Percentiles rank a stretch among this genome's conserved stretches.
phyloP scores from a whole-genome alignment of 2,329 filamentous ascomycete species.

The Neocucurbitaria cava region DNA sequence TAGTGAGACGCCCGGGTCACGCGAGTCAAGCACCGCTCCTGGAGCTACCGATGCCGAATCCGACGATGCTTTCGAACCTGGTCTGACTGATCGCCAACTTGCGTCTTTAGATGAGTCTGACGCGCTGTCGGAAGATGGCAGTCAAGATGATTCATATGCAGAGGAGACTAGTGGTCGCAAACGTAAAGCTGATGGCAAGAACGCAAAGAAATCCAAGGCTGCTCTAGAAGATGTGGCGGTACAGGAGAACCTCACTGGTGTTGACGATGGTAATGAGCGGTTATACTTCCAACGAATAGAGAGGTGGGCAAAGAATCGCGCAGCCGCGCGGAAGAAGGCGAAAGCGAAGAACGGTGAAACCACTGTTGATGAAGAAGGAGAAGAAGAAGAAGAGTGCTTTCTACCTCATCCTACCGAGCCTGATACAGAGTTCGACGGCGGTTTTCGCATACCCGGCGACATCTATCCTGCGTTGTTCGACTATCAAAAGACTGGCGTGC shows the following conservation, averaged over 20 bases:
- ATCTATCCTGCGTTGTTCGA: conserved; percentile 92
- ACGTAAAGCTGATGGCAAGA: conserved; percentile 45
- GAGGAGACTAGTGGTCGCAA: conserved; percentile 50
- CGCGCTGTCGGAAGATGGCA: conserved; percentile 40
- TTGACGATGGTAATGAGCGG: conserved; percentile 89
- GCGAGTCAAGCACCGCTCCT: conserved; percentile 22
- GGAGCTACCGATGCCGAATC: conserved; percentile 42
- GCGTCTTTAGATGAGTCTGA: conserved; percentile 50
- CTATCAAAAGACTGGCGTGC: conserved; percentile 95
- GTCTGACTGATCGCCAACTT: conserved; percentile 48
- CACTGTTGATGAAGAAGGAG: conserved; percentile 43
- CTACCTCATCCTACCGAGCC: conserved; percentile 83
- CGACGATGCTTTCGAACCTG: conserved; percentile 52
- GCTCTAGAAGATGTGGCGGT: conserved; percentile 32
- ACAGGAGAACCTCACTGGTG: conserved; percentile 63
- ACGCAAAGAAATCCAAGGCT: conserved; percentile 29
- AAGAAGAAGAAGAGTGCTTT: conserved; percentile 73
- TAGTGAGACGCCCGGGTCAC: conserved; percentile 16
- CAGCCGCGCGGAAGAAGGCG: conserved; percentile 63
- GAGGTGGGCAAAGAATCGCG: conserved; percentile 74
- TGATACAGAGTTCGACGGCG: conserved; percentile 77
- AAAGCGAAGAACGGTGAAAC: conserved; percentile 42
- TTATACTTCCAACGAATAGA: conserved; percentile 78
- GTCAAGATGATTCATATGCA: conserved; percentile 49
- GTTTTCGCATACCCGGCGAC: conserved; percentile 84